Percentiles rank a stretch among this genome's conserved stretches.
Conservation (phyloP, 2,329 filamentous ascomycete genomes). For the Lecanicillium sp. region DNA sequence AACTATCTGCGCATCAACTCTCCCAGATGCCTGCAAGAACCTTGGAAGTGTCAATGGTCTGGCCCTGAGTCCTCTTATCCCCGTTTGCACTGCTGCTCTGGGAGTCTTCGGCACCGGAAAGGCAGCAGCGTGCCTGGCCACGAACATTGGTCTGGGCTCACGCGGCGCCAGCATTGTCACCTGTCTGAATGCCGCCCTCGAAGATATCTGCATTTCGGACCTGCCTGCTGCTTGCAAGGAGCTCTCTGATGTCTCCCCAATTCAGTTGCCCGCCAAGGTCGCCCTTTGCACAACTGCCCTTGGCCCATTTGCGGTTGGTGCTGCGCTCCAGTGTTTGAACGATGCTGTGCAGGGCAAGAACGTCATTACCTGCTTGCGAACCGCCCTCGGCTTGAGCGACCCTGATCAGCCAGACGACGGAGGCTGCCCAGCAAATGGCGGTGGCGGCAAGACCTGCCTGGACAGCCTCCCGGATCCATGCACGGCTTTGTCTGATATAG, state of each 20-base stretch:
- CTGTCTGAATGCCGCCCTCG: slow-evolving; percentile 7
- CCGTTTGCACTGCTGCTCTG: slow-evolving; percentile 10
- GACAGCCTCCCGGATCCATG: background rate
- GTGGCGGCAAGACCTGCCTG: background rate
- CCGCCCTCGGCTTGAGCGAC: background rate
- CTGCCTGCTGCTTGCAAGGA: slow-evolving; percentile 7
- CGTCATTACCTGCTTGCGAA: slow-evolving; percentile 1
- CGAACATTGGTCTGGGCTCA: slow-evolving; percentile 4
- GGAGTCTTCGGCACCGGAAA: slow-evolving; percentile 8
- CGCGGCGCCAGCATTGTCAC: slow-evolving; percentile 1
- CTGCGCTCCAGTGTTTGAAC: slow-evolving; percentile 5
- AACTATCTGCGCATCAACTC: slow-evolving; percentile 6
- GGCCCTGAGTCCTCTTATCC: slow-evolving; percentile 7
- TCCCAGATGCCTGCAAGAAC: slow-evolving; percentile 9
- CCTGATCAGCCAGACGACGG: background rate
- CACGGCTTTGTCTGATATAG: background rate
- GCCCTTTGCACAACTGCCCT: slow-evolving; percentile 7
- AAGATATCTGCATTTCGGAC: slow-evolving; percentile 6
- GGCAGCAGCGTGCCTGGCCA: slow-evolving; percentile 3
- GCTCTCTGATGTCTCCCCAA: background rate
- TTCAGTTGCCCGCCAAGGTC: background rate
- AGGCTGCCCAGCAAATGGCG: background rate
- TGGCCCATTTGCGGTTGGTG: slow-evolving; percentile 7
- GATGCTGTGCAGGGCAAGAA: background rate
- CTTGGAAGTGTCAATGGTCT: slow-evolving; percentile 7